Percentiles rank a stretch among this genome's conserved stretches.
These are phyloP conservation scores for Quercus ilex DNA, from an alignment of 306 rosid species.

Conservation along the genomic window DNA sequence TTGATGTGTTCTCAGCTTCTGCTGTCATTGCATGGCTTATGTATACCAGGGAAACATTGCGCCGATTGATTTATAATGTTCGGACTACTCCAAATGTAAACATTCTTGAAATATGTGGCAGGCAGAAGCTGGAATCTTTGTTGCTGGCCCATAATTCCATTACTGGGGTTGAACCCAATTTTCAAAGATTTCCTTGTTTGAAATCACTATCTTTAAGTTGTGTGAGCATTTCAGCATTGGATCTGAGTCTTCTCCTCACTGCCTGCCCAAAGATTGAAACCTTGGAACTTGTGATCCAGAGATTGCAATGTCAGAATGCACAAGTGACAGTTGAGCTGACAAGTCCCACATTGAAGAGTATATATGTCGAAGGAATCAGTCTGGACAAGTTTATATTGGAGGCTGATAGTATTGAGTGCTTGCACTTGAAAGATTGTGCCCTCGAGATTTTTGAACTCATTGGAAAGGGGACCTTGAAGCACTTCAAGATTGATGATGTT, in stretches of 20 bases:
- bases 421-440: conserved; percentile 48
- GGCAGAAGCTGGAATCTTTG: conserved; percentile 59
- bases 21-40: conserved; percentile 81
- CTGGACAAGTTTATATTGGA: conserved; percentile 58
- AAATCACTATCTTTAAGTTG: conserved; percentile 59
- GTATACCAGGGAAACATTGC: conserved; percentile 63
- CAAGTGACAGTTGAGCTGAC: conserved; percentile 54
- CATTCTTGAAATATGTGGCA: conserved; percentile 68
- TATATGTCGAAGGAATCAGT: conserved; percentile 59
- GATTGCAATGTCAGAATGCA: conserved; percentile 66
- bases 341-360: conserved; percentile 59
- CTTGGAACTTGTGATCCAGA: conserved; percentile 62
- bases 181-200: conserved; percentile 72
- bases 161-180: conserved; percentile 64
- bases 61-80: conserved; percentile 52
- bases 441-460: conserved; percentile 47
- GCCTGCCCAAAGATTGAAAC: conserved; percentile 57
- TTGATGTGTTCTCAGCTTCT: conserved; percentile 66
- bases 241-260: conserved; percentile 66
- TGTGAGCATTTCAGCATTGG: conserved; percentile 65
- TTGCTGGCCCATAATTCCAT: conserved; percentile 59
- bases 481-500: conserved; percentile 48
- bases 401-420: conserved; percentile 42
- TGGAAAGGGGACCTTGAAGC: conserved; percentile 46
- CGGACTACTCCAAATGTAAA: conserved; percentile 54